phyloP scores from a whole-genome alignment of 2,329 filamentous ascomycete genomes.

The Xylariaceae sp. region DNA sequence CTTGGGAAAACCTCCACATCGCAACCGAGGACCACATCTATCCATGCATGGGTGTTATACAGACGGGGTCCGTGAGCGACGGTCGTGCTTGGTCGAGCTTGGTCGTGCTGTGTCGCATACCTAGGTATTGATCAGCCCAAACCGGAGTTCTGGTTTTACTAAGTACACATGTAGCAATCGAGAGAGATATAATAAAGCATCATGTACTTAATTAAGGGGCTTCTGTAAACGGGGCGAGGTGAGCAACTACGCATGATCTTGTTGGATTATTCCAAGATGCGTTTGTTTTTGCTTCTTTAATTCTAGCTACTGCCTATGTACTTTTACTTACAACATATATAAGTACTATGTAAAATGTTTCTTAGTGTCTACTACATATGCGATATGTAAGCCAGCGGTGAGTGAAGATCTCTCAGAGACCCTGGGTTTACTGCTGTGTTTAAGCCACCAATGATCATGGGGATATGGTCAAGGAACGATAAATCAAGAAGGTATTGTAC shows the following conservation, averaged over 20 bases:
- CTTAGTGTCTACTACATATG: background rate
- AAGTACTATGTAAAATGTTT: background rate
- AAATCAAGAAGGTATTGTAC: too few relatives aligned
- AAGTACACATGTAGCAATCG: too few relatives aligned
- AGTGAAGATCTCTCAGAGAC: background rate
- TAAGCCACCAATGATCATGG: conserved; percentile 10
- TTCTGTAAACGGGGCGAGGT: conserved; percentile 9
- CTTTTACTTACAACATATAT: too few relatives aligned
- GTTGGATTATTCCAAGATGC: too few relatives aligned
- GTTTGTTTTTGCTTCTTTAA: too few relatives aligned
- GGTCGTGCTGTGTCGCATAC: conserved; percentile 8
- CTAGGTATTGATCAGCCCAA: too few relatives aligned
- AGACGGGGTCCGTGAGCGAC: conserved; percentile 23
- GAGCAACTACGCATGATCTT: too few relatives aligned
- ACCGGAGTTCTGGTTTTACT: background rate
- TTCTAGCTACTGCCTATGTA: too few relatives aligned
- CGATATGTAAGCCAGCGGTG: background rate
- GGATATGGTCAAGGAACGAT: conserved; percentile 1
- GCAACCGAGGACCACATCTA: conserved; percentile 16
- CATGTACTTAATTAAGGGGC: conserved; percentile 22
- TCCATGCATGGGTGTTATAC: conserved; percentile 16
- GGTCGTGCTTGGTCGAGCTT: background rate
- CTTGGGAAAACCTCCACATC: conserved; percentile 7
- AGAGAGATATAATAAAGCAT: too few relatives aligned
- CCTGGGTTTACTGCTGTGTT: background rate